These are phyloP conservation scores for Capsaspora owczarzaki DNA, from an alignment of 78 protist genomes.

Conservation along the genomic window DNA sequence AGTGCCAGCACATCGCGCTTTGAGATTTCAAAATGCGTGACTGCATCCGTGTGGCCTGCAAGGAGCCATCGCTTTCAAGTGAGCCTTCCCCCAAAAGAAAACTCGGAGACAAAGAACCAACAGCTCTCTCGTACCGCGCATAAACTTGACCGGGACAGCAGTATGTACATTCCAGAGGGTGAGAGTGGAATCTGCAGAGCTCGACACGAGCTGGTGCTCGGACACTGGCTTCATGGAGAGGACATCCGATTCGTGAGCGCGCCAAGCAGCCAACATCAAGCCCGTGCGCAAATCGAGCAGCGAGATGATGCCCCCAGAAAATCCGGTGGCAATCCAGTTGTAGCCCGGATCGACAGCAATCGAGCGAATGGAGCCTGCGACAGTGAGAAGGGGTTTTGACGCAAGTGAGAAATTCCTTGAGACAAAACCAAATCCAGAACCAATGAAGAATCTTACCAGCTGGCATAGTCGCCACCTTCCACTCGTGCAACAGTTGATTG, in stretches of 20 bases:
- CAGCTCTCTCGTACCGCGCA: neutral
- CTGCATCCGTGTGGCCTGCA: neutral
- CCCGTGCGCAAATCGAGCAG: neutral
- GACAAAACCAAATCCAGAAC: neutral
- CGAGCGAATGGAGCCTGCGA: neutral
- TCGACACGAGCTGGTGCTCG: neutral
- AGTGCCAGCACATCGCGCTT: neutral
- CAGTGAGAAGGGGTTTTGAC: too few species aligned
- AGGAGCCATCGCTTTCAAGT: neutral
- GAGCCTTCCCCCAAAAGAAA: neutral
- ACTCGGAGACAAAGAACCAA: neutral
- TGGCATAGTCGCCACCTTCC: too few species aligned
- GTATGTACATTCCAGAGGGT: neutral
- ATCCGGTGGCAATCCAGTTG: neutral
- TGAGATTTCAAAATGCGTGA: neutral
- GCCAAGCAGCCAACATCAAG: neutral
- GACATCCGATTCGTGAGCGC: neutral
- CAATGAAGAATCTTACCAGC: too few species aligned
- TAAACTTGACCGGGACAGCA: neutral
- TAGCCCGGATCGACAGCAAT: neutral
- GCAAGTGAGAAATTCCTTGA: too few species aligned
- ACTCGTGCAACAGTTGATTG: too few species aligned
- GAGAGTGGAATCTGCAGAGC: neutral
- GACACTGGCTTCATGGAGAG: neutral
- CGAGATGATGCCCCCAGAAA: neutral